A percentile compares a stretch with the other conserved stretches of the same genome.
phyloP scores from a whole-genome alignment of 1,284 basidiomycete species.

The Bondarzewia mesenterica region DNA sequence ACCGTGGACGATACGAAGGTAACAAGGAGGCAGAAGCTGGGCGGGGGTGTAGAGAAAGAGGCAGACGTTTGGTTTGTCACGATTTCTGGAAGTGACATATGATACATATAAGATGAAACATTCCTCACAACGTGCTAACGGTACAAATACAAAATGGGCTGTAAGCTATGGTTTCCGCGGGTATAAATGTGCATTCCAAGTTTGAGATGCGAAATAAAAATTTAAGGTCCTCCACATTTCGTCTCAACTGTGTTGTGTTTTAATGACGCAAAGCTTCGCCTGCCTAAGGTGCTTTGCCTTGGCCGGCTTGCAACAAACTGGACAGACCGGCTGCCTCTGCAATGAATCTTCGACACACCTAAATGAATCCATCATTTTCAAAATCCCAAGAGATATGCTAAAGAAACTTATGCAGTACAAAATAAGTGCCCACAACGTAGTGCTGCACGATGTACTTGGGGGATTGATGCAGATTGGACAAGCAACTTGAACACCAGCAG shows the following conservation, averaged over 20 bases:
- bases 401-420: neutral
- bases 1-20: slow-evolving; percentile 7
- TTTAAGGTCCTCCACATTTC: too few relatives aligned
- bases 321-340: neutral
- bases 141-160: too few relatives aligned
- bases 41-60: slow-evolving; percentile 4
- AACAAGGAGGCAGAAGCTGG: slow-evolving; percentile 2
- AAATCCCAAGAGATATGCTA: too few relatives aligned
- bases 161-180: too few relatives aligned
- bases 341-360: neutral
- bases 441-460: neutral
- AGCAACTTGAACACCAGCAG: neutral
- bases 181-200: too few relatives aligned
- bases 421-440: neutral
- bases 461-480: neutral
- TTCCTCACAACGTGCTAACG: neutral
- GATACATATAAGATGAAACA: neutral
- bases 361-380: too few relatives aligned
- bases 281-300: neutral
- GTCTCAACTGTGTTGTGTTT: too few relatives aligned
- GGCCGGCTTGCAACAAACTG: neutral
- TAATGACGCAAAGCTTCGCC: neutral
- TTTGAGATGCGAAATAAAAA: too few relatives aligned
- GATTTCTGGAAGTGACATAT: too few relatives aligned
- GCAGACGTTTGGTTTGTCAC: slow-evolving; percentile 4